Evolutionary conservation across 257 asterid species (phyloP), one percentile per base, ranked within the genome.

Genomic region (Capsicum baccatum): DNA sequence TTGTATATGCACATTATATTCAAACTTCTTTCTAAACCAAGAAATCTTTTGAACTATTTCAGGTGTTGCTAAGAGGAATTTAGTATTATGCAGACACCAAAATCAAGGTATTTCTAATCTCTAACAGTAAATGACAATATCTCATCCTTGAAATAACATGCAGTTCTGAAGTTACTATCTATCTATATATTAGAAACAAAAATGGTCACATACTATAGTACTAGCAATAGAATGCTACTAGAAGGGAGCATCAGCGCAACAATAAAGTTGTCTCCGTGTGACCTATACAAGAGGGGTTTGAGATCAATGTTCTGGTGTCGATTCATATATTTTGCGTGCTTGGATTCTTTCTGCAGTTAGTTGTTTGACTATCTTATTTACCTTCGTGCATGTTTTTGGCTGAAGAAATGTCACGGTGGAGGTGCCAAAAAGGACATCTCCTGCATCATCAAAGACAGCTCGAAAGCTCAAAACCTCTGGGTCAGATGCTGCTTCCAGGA

Each of bases 11-110:
- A 12, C 13, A 80, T 74, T 66, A 66, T 66, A 37, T 59, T 76
- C 74, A 69, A 70, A 63, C 21, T 15, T 13, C 57, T 52, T 78
- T 80, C 91, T 87, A 79, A 86, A 85, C 79, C 74, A 83, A 86
- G 86, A 71, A 84, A 83, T 92, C 85, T 85, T 91, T 85, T 88
- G 84, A 87, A 88, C 82, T 87, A 81, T 90, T 85, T 88, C 92
- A 90, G 96, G 88, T 87, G 82, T 68, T 80, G 85, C 80, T 39
- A 85, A 84, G 85, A 79, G 47, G 64, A 17, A 59, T 85, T 84
- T 79, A 89, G 74, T 84, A 67, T 21, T 13, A 96, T 96, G 99
- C 98, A 93, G 95, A 90, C 97, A 54, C 86, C 98, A 87, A 96
- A 94, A 83, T 83, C 93, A 80, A 94, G 99, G 98, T 96, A 87